Evolutionary conservation across 2,329 filamentous ascomycete species (phyloP).

Genomic region (Calonectria pteridis): DNA sequence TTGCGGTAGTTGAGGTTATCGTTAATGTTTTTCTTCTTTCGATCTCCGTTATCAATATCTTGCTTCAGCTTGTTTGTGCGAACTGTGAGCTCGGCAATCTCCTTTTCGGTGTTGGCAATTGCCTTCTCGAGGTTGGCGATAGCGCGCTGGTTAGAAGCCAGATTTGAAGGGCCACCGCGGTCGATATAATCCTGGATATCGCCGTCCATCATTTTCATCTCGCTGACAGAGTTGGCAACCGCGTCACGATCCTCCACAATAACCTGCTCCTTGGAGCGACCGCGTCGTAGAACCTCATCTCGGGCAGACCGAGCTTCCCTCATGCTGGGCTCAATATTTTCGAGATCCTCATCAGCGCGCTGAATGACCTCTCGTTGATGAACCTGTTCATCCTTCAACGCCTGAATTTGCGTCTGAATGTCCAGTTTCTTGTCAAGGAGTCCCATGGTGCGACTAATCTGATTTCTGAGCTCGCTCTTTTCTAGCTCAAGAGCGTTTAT

Average conservation of each 20-base stretch:
- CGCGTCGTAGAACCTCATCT: conserved; percentile 80
- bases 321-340: conserved; percentile 80
- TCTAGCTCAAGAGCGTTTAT: conserved; percentile 82
- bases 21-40: conserved; percentile 85
- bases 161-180: conserved; percentile 78
- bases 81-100: conserved; percentile 75
- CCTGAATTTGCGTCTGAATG: conserved; percentile 78
- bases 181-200: conserved; percentile 86
- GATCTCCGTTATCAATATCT: conserved; percentile 82
- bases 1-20: conserved; percentile 92
- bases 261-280: conserved; percentile 78
- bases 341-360: conserved; percentile 78
- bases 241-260: conserved; percentile 78
- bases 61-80: conserved; percentile 83
- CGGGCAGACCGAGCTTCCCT: conserved; percentile 80
- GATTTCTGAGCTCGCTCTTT: conserved; percentile 79
- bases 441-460: conserved; percentile 76
- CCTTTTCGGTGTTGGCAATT: conserved; percentile 74
- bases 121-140: conserved; percentile 76
- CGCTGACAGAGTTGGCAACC: conserved; percentile 80
- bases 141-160: conserved; percentile 77
- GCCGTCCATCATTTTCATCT: conserved; percentile 79
- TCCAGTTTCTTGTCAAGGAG: conserved; percentile 86
- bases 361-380: conserved; percentile 79
- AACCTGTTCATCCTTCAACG: conserved; percentile 75